Evolutionary conservation across 805 yeast species (phyloP).

Genomic region (Pichia manshurica): DNA sequence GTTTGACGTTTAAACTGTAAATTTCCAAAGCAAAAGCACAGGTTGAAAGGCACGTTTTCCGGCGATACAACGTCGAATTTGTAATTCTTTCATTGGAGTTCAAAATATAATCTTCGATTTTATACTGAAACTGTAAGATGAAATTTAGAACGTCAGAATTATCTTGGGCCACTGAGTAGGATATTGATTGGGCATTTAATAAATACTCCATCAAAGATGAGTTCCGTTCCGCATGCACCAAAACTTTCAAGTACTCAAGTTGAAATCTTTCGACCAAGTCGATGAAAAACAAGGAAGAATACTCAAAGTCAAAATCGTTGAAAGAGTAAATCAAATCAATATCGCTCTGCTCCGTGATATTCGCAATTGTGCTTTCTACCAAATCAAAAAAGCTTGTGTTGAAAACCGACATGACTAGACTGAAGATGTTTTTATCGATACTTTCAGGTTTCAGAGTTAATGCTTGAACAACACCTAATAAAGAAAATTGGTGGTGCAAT

Average conservation of each 20-base stretch:
- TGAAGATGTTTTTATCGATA: constrained; percentile 19
- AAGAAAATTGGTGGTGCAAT: constrained; percentile 20
- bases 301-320: constrained; percentile 29
- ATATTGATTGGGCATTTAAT: constrained; percentile 12
- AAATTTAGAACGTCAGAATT: constrained; percentile 15
- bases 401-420: constrained; percentile 21
- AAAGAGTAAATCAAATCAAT: constrained; percentile 24
- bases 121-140: constrained; percentile 17
- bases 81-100: constrained; percentile 23
- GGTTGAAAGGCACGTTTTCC: constrained; percentile 22
- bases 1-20: constrained; percentile 49
- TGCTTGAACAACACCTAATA: constrained; percentile 29
- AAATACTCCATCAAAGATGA: constrained; percentile 16
- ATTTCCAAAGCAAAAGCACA: constrained; percentile 44
- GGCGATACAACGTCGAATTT: constrained; percentile 23
- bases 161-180: constrained; percentile 10
- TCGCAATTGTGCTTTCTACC: constrained; percentile 19
- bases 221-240: constrained; percentile 14
- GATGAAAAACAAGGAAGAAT: constrained; percentile 28
- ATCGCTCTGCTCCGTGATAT: constrained; percentile 17
- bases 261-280: constrained; percentile 22
- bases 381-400: constrained; percentile 24
- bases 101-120: constrained; percentile 20
- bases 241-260: constrained; percentile 20
- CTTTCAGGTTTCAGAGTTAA: constrained; percentile 22